phyloP scores from a whole-genome alignment of 441 rosid species.

The Populus hybrid region DNA sequence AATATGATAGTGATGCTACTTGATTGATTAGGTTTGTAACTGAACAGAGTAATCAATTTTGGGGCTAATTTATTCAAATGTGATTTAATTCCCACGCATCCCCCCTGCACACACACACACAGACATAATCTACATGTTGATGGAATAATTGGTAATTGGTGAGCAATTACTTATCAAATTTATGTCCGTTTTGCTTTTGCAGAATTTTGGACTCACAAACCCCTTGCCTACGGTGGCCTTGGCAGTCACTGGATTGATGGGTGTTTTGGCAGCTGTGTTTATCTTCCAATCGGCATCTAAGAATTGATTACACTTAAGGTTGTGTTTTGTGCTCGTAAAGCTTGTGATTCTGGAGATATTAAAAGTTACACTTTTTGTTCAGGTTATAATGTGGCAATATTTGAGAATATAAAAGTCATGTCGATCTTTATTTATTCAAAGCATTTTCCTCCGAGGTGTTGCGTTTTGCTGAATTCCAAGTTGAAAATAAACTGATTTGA shows the following conservation, averaged over 20 bases:
- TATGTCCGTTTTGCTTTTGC: constrained; percentile 23
- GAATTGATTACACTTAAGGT: constrained; percentile 28
- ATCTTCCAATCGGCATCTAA: constrained; percentile 82
- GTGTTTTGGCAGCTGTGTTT: constrained; percentile 71
- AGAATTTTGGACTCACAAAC: constrained; percentile 80
- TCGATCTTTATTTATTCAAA: constrained; percentile 6
- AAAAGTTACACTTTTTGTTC: constrained; percentile 19
- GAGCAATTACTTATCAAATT: constrained; percentile 1
- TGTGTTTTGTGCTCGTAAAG: constrained; percentile 19
- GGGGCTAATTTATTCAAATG: not conserved
- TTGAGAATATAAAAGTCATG: constrained; percentile 4
- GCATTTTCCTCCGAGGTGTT: not conserved
- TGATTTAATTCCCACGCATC: not conserved
- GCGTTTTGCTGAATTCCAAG: not conserved
- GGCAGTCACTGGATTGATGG: constrained; percentile 77
- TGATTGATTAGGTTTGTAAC: not conserved
- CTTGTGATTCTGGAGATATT: constrained; percentile 15
- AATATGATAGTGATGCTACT: not conserved
- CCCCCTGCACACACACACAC: no score
- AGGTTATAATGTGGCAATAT: not conserved
- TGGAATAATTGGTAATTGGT: not conserved
- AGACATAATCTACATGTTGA: not conserved
- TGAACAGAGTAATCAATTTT: not conserved
- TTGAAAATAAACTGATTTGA: not conserved
- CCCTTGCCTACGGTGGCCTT: constrained; percentile 83